These are phyloP conservation scores for Fraxinus latifolia DNA, from an alignment of 305 asterid genomes.

Conservation along the genomic window DNA sequence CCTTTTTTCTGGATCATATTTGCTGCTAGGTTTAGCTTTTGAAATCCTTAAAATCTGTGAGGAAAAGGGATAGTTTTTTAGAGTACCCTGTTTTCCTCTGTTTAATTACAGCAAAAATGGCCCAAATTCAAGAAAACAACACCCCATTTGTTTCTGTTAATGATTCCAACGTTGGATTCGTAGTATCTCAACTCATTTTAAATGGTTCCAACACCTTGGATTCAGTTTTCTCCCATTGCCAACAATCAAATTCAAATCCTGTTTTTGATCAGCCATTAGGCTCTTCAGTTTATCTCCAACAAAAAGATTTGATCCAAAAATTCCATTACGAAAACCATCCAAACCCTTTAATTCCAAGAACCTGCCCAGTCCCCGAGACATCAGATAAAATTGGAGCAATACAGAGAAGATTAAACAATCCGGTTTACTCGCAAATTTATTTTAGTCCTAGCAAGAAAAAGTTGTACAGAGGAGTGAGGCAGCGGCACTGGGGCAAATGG, in stretches of 20 bases:
- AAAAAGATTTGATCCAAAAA: constrained; percentile 44
- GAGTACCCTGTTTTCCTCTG: constrained; percentile 30
- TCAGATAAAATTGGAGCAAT: constrained; percentile 45
- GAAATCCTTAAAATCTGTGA: constrained; percentile 1
- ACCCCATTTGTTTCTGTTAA: constrained; percentile 12
- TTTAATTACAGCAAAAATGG: constrained; percentile 19
- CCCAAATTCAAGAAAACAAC: constrained; percentile 24
- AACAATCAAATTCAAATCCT: constrained; percentile 24
- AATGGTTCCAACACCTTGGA: constrained; percentile 41
- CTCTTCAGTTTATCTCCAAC: constrained; percentile 37
- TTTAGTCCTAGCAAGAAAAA: constrained; percentile 44
- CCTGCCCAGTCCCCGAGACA: constrained; percentile 17
- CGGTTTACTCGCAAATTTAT: constrained; percentile 21
- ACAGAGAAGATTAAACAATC: constrained; percentile 38
- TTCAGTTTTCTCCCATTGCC: constrained; percentile 42
- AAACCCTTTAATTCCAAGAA: constrained; percentile 18
- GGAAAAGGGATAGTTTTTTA: constrained; percentile 28
- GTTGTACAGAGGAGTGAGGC: constrained; percentile 87
- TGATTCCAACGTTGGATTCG: constrained; percentile 32
- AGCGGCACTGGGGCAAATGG: constrained; percentile 98
- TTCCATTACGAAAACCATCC: constrained; percentile 35
- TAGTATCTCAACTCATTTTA: constrained; percentile 38
- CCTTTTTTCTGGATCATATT: neutral
- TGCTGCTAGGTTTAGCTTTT: neutral
- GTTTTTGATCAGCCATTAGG: constrained; percentile 37